Conservation (phyloP, 1,139 yeast species). For the Hyphopichia buzzinii region DNA sequence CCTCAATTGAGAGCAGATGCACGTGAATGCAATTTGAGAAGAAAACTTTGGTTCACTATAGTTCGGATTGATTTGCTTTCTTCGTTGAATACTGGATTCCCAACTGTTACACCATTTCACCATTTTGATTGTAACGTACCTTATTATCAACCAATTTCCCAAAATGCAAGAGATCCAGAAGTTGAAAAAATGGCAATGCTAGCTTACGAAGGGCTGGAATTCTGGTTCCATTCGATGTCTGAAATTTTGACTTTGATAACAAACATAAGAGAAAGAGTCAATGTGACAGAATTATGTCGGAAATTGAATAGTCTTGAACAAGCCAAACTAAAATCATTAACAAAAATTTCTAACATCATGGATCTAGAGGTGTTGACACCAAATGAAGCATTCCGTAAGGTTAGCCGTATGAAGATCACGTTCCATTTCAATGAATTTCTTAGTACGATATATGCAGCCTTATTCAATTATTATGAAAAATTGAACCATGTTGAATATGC, state of each 20-base stretch:
- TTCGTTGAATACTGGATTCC: constrained; percentile 39
- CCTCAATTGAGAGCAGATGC: constrained; percentile 18
- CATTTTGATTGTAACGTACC: constrained; percentile 27
- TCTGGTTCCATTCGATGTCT: constrained; percentile 15
- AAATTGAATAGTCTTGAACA: background rate
- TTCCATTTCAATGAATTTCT: background rate
- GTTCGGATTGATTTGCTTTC: constrained; percentile 36
- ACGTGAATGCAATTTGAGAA: constrained; percentile 28
- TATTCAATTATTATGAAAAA: constrained; percentile 36
- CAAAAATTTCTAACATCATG: too few species aligned
- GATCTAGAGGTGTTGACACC: background rate
- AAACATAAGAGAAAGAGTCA: background rate
- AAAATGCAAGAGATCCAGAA: constrained; percentile 24
- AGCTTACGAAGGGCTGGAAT: constrained; percentile 15
- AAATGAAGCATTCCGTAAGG: constrained; percentile 1
- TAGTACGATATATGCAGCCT: constrained; percentile 13
- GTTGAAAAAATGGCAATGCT: constrained; percentile 21
- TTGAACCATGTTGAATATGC: constrained; percentile 20
- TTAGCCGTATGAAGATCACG: background rate
- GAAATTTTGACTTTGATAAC: constrained; percentile 13
- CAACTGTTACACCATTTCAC: constrained; percentile 25
- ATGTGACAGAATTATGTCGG: background rate
- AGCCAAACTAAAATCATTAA: background rate
- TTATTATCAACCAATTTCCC: constrained; percentile 23
- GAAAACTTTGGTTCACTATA: constrained; percentile 41